Evolutionary conservation across 1,139 yeast species (phyloP).

Genomic region (Nakaseomyces kungkrabaensis): DNA sequence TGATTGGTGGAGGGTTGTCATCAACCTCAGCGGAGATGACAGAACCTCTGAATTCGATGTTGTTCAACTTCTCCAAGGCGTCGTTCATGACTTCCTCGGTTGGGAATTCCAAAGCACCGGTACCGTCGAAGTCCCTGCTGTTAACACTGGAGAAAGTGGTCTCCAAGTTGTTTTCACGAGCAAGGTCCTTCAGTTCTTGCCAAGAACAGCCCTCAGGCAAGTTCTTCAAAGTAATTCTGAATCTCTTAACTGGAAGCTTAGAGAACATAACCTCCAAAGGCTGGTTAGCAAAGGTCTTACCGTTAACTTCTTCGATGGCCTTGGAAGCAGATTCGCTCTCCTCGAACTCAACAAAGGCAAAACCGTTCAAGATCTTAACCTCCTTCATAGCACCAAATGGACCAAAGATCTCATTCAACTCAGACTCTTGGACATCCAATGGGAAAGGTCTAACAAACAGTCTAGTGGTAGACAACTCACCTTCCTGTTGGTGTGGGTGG

Average conservation of each 20-base stretch:
- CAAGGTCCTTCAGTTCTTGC: conserved; percentile 79
- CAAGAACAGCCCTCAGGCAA: conserved; percentile 71
- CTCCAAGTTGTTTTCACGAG: conserved; percentile 55
- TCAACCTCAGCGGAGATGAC: conserved; percentile 66
- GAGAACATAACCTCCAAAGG: conserved; percentile 61
- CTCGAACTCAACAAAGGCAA: conserved; percentile 66
- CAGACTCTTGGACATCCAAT: conserved; percentile 41
- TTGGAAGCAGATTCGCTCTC: conserved; percentile 53
- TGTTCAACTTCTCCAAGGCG: conserved; percentile 60
- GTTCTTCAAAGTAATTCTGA: conserved; percentile 57
- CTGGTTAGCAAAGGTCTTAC: conserved; percentile 50
- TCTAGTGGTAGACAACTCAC: conserved; percentile 39
- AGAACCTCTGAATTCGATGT: conserved; percentile 61
- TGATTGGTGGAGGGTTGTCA: conserved; percentile 64
- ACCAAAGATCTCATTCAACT: conserved; percentile 56
- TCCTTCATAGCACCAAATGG: conserved; percentile 57
- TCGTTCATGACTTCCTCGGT: conserved; percentile 63
- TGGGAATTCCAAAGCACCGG: conserved; percentile 71
- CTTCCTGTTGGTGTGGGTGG: conserved; percentile 18
- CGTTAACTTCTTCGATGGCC: conserved; percentile 56
- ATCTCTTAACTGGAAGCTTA: conserved; percentile 59
- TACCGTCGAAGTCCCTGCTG: conserved; percentile 56
- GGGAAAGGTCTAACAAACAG: conserved; percentile 46
- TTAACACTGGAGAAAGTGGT: conserved; percentile 67
- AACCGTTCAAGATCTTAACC: conserved; percentile 63